Evolutionary conservation across 139 green algal species (phyloP), one percentile per base, ranked within the genome.

Genomic region (Zygnema circumcarinatum): DNA sequence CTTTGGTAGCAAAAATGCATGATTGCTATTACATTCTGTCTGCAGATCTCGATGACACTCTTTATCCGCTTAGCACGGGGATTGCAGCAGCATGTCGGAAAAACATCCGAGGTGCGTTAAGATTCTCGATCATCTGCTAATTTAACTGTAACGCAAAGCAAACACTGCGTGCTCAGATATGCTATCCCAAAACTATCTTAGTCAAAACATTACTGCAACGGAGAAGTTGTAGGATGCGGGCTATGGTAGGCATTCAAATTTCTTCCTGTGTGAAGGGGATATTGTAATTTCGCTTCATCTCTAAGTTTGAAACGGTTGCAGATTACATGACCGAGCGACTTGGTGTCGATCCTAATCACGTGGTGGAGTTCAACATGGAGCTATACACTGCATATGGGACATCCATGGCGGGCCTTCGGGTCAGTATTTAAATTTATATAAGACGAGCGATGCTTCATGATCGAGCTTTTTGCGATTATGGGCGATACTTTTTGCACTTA

Each of bases 31-130:
- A 62, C 16, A 62, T 62, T 62, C 47, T 62, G 7, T 39, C 33
- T 85, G 41, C 80, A 86, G 82, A 88, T 68, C 21, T 88, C n/a
- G 82, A 88, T 38, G 82, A 88, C 82, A 88, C 82, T 32, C 35
- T 88, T 42, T 88, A 88, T 31, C 82, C 67, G 2, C 76, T 84
- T 22, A 88, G 82, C 68, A 31, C n/a, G 41, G 82, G 82, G 29
- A 39, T 88, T 25, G 82, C 68, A 33, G n/a, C 67, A 32, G 82
- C 82, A 2, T 88, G 82, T 22, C 35, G 35, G 29, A 67, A n/a
- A 22, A 88, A 88, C 38, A 88, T 88, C 16, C 11, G 56, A 54
- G 82, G 82, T 88, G 32, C 21, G 78, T 38, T 35, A 25, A 85
- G 38, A 31, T 32, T 33, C 38, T 79, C 7, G 0, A 20, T 42